Evolutionary conservation across 768 basidiomycete genomes (phyloP), one percentile per base, ranked within the genome.

Genomic region (Fomitopsis pulvina): DNA sequence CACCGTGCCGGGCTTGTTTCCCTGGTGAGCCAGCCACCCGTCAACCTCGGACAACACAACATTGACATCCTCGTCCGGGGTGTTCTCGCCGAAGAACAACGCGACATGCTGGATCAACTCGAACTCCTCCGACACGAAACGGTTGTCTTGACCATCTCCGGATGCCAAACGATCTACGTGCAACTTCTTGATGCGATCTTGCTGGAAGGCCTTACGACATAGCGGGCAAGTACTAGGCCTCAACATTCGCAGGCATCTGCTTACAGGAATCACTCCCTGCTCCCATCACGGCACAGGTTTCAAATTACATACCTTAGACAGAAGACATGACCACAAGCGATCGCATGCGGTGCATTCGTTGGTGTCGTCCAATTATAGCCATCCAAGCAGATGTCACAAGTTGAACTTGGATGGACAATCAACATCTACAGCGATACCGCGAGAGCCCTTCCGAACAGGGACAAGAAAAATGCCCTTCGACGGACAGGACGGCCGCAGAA

Each of bases 301-400:
- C n/a, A n/a, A n/a, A n/a, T 14, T 37, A 74, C 83, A 62, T 61
- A 86, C 85, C 68, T 64, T 60, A 71, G 71, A 62, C 86, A 88
- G 70, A 88, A 87, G 30, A 85, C 76, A 65, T 88, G 85, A 32
- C 87, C 87, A 59, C 87, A 90, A 26, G 81, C 76, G 54, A 89
- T 87, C 11, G 79, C 82, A 63, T 85, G 78, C 4, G 85, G 86
- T 41, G 76, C 70, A 58, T 74, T 74, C 37, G 69, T 65, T 32
- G 71, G 63, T 22, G 70, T 71, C 34, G 76, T 69, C 68, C 77
- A 79, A 38, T 73, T 66, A 63, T 85, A 86, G 24, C 70, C 67
- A 48, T 85, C 82, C 52, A 85, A 70, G 64, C 87, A 89, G 57
- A 89, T 79, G 64, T 89, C 87, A 70, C 87, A 89, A 52, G 73